Evolutionary conservation across 176 grass and related monocot genomes (phyloP).

Genomic region (Zea mays): Zm-B73-REFERENCE-NAM-5.0 NC_050099.1:190238501-190239000

Average conservation of each 20-base stretch:
- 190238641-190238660: conserved; percentile 44
- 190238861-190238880: conserved; percentile 17
- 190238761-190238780: conserved; percentile 52
- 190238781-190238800: conserved; percentile 44
- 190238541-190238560: not conserved
- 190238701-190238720: conserved; percentile 59
- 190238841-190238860: conserved; percentile 36
- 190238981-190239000: conserved; percentile 68
- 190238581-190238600: conserved; percentile 56
- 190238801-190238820: conserved; percentile 43
- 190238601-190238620: conserved; percentile 53
- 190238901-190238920: conserved; percentile 18
- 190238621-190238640: conserved; percentile 67
- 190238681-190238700: conserved; percentile 94
- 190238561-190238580: conserved; percentile 23
- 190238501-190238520: conserved; percentile 21
- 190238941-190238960: conserved; percentile 58
- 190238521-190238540: not conserved
- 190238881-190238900: conserved; percentile 1
- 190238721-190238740: conserved; percentile 41
- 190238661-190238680: conserved; percentile 72
- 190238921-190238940: not conserved
- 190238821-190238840: conserved; percentile 23
- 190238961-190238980: conserved; percentile 65
- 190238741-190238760: conserved; percentile 30